Base-by-base conservation (phyloP, 805 yeast species). In the Pichia manshurica region DNA sequence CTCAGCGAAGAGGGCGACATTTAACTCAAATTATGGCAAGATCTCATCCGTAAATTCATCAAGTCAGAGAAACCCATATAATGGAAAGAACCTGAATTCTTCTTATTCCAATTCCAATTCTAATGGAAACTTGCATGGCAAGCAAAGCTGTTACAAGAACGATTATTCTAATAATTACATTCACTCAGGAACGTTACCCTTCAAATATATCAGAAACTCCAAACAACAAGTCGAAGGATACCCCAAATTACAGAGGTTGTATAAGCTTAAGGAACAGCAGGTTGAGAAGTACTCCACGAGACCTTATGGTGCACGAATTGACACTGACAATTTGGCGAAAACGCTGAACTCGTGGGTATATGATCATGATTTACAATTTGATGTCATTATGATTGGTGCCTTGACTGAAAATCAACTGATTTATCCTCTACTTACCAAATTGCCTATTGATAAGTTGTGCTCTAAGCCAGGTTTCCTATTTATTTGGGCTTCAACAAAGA, bases 381-480 rank as follows among this genome's bases (percentile, higher is more conserved):
- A 90, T 61, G 95, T 88, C 10, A 84, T 91, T 13, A 87, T 91
- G 95, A 79, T 90, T 46, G 95, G 96, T 1, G 91, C 93, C 3
- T 70, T 91, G 44, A 77, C 84, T 1, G 90, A 85, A 53, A 81
- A 84, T 58, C 89, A 82, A 58, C 74, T 84, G 46, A 69, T 85
- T 17, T 71, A 77, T 39, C 84, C 87, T 0, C 56, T 82, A 2
- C 67, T 90, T 21, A 66, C 75, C 1, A 77, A 75, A 53, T 66
- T 89, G 39, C 96, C 96, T 0, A 69, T 90, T 5, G 82, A 80
- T 53, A 79, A 72, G 57, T 67, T 90, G 29, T 79, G 93, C 47
- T 76, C 96, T 1, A 84, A 83, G 53, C 96, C 97, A 0, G 95
- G 96, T 1, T 82, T 88, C 51, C 61, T 89, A 22, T 87, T 85